Percentiles rank a stretch among this genome's conserved stretches.
These are phyloP conservation scores for Kuraishia borneana DNA, from an alignment of 805 yeast species.

Conservation along the genomic window DNA sequence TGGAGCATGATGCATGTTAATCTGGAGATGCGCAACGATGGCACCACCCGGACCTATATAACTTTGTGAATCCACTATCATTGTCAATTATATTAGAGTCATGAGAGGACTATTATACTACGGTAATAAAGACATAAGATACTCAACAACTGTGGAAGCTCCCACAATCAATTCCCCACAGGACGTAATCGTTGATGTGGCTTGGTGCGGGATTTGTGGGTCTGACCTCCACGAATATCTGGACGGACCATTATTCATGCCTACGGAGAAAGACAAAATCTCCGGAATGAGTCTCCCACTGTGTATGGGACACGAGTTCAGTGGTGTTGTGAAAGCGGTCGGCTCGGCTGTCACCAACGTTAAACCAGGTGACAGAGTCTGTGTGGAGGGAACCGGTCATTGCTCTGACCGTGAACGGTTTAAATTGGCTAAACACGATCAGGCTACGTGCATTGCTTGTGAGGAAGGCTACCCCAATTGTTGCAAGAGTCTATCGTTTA, in stretches of 20 bases:
- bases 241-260: constrained; percentile 52
- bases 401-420: constrained; percentile 4
- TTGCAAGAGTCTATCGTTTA: constrained; percentile 29
- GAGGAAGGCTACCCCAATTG: constrained; percentile 30
- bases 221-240: constrained; percentile 47
- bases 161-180: constrained; percentile 6
- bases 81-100: no score
- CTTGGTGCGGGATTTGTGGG: constrained; percentile 53
- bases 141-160: constrained; percentile 18
- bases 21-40: no score
- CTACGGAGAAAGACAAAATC: constrained; percentile 3
- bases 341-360: constrained; percentile 24
- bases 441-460: constrained; percentile 29
- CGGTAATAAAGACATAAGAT: constrained; percentile 32
- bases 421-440: no score
- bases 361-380: constrained; percentile 32
- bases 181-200: constrained; percentile 8
- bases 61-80: no score
- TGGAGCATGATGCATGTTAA: no score
- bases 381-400: constrained; percentile 15
- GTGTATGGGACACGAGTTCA: constrained; percentile 40
- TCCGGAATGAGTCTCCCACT: constrained; percentile 26
- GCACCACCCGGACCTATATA: no score
- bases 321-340: constrained; percentile 28
- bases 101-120: constrained; percentile 41